Conservation (phyloP, 331 rosid species). For the Acacia concinna region DNA sequence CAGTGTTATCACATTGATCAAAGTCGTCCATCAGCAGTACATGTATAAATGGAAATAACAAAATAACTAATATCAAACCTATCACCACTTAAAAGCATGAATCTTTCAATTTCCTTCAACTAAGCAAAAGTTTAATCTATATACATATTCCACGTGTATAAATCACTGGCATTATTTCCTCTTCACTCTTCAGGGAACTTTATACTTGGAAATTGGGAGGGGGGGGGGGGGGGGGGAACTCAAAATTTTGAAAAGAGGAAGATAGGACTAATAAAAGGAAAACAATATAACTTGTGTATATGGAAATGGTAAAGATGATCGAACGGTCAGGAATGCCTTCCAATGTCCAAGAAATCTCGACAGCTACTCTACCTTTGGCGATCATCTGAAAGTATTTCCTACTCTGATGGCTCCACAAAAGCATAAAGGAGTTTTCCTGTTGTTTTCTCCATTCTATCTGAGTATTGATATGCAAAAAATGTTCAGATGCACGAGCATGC, state of each 20-base stretch:
- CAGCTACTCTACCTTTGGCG: neutral
- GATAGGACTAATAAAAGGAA: neutral
- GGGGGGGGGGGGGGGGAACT: too few relatives aligned
- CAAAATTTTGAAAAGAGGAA: constrained; percentile 5
- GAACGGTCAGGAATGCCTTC: neutral
- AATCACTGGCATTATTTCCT: constrained; percentile 20
- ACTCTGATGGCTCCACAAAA: constrained; percentile 23
- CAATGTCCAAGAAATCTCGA: constrained; percentile 9
- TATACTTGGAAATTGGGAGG: constrained; percentile 21
- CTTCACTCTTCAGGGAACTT: neutral
- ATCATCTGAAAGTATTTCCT: constrained; percentile 15
- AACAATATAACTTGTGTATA: constrained; percentile 23
- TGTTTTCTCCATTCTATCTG: constrained; percentile 24
- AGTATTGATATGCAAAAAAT: neutral
- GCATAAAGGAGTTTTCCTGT: constrained; percentile 14
- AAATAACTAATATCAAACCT: constrained; percentile 3
- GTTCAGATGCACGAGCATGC: neutral
- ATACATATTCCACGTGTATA: constrained; percentile 24
- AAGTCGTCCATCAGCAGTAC: neutral
- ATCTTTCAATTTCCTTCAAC: constrained; percentile 20
- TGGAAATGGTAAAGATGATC: constrained; percentile 16
- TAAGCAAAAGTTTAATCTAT: constrained; percentile 4
- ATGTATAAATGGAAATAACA: neutral
- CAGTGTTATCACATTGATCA: neutral
- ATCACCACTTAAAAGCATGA: constrained; percentile 3